These are phyloP conservation scores for Candida koratica DNA, from an alignment of 805 yeast species.

Conservation along the genomic window DNA sequence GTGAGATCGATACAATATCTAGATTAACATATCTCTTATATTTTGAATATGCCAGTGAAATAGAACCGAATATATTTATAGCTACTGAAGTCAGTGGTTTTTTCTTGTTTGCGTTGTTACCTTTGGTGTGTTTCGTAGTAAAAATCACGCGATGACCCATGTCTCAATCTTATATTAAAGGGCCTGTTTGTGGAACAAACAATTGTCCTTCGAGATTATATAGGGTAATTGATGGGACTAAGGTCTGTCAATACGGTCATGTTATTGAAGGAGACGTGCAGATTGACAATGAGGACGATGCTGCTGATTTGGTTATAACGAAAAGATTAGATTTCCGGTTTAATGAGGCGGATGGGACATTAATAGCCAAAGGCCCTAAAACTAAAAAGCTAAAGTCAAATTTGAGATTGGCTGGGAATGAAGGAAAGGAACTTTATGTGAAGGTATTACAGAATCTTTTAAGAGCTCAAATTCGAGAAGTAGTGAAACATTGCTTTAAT, in stretches of 20 bases:
- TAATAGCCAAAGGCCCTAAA: slow-evolving; percentile 9
- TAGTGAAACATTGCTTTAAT: slow-evolving; percentile 39
- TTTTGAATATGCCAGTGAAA: no score
- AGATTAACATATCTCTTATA: no score
- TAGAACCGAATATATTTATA: no score
- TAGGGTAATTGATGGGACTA: slow-evolving; percentile 68
- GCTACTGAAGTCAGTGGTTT: no score
- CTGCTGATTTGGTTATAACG: slow-evolving; percentile 54
- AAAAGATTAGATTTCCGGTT: slow-evolving; percentile 46
- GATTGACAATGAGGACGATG: slow-evolving; percentile 80
- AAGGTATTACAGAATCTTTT: slow-evolving; percentile 11
- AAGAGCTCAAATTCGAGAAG: slow-evolving; percentile 41
- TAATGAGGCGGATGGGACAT: slow-evolving; percentile 11
- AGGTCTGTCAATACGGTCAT: slow-evolving; percentile 88
- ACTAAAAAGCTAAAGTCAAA: slow-evolving; percentile 9
- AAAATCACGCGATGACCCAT: slow-evolving; percentile 8
- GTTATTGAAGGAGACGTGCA: slow-evolving; percentile 78
- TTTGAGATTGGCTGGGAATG: slow-evolving; percentile 8
- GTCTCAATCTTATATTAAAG: slow-evolving; percentile 51
- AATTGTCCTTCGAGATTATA: slow-evolving; percentile 82
- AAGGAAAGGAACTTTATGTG: slow-evolving; percentile 11
- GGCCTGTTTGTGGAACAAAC: slow-evolving; percentile 84
- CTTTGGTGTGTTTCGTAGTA: no score
- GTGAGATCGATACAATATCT: no score
- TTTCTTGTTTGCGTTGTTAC: not conserved